Conservation (phyloP, 2,329 filamentous ascomycete species). For the Aspergillus nomiae region DNA sequence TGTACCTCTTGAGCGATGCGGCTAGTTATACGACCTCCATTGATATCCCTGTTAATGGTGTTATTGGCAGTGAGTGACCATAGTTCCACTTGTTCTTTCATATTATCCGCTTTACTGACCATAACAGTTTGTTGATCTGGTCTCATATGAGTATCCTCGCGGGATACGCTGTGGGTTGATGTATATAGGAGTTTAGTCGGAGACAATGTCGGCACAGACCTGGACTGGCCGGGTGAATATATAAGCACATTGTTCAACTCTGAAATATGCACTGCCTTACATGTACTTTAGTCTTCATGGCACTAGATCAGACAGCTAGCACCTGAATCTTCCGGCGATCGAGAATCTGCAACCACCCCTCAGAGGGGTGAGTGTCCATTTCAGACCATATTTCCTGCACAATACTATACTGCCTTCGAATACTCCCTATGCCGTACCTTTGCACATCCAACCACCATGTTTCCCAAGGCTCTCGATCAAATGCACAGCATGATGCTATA, state of each 20-base stretch:
- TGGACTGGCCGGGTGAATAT: background rate
- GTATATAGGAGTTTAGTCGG: background rate
- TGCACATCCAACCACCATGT: background rate
- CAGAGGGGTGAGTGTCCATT: background rate
- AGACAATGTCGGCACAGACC: background rate
- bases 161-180: background rate
- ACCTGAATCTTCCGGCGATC: background rate
- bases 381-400: background rate
- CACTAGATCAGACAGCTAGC: background rate
- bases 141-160: too few relatives aligned
- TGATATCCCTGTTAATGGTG: constrained; percentile 52
- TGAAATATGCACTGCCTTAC: background rate
- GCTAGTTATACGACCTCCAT: constrained; percentile 54
- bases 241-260: background rate
- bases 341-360: background rate
- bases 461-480: background rate
- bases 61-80: constrained; percentile 41
- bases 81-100: background rate
- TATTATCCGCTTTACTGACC: background rate
- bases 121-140: background rate
- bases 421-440: background rate
- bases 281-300: accelerated
- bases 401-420: background rate
- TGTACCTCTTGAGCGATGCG: constrained; percentile 50
- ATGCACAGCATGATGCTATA: background rate